Base-by-base conservation (phyloP, 768 basidiomycete genomes). In the Pisolithus marmoratus region DNA sequence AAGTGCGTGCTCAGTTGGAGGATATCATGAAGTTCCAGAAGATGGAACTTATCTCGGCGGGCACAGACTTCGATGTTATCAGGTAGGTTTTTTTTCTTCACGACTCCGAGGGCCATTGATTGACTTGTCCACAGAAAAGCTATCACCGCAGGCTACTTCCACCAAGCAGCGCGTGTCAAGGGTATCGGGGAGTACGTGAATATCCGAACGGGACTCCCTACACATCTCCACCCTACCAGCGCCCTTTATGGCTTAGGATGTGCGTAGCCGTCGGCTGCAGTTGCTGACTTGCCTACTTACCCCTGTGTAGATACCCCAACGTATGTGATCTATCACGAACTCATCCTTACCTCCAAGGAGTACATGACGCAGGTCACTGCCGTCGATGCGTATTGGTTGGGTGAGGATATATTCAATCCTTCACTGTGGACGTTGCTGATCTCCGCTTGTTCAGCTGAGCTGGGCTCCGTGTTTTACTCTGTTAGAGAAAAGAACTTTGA, bases 331-430 rank as follows among this genome's bases (percentile, higher is more conserved):
- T 99, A 98, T 66, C 96, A 99, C 65, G 95, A 97, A 63, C 78
- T 95, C 50, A 94, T 96, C 55, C 73, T 95, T 59, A 95, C 94
- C 11, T 94, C 94, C 29, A 95, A 94, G 63, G 87, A 91, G 69
- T 99, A 99, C 72, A 96, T 97, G 94, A 95, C 94, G 17, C 93
- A 94, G 67, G 96, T 99, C n/a, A 97, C 96, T 2, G 84, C 95
- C 0, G 89, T 98, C 55, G 94, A 98, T 64, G 85, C 96, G 3
- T 94, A 94, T 70, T 99, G 96, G 96, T 80, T 98, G 34, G 94
- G 93, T 90, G 70, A 64, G 77, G 3, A 49, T 38, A 5, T 0
- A 38, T 53, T 8, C 37, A 20, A 12, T 12, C 2, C 14, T 8
- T 27, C 15, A 23, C 15, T 11, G 37, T 26, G 24, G 42, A 40